These are phyloP conservation scores for Hypericum perforatum DNA, from an alignment of 345 rosid genomes.

Conservation along the genomic window DNA sequence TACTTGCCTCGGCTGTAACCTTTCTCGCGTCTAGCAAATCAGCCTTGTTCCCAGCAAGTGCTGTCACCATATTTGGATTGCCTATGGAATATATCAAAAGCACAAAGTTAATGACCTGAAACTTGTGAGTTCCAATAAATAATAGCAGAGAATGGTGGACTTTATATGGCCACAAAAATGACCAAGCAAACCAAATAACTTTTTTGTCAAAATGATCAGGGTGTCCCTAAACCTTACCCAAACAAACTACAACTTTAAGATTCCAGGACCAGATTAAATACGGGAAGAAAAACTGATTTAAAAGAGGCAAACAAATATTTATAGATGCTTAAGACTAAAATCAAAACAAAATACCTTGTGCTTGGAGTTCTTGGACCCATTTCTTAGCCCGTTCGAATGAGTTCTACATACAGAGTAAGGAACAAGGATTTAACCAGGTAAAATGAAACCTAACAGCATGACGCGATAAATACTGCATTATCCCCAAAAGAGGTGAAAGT, in stretches of 20 bases:
- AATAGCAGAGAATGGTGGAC: no score
- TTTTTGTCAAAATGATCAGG: no score
- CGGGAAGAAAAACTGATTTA: no score
- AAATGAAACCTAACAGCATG: no score
- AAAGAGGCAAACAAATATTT: neutral
- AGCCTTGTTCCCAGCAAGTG: conserved; percentile 89
- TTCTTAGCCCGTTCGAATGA: conserved; percentile 94
- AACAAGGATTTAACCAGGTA: neutral
- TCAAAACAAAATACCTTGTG: conserved; percentile 54
- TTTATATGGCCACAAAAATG: no score
- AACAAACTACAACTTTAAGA: no score
- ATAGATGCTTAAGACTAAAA: conserved; percentile 2
- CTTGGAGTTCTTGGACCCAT: conserved; percentile 96
- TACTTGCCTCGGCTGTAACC: conserved; percentile 65
- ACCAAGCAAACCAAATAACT: no score
- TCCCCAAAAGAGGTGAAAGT: no score
- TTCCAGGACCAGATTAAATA: no score
- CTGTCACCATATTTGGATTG: conserved; percentile 84
- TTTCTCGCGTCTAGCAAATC: conserved; percentile 77
- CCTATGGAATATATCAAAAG: conserved; percentile 30
- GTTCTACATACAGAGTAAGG: conserved; percentile 32
- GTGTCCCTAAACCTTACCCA: no score
- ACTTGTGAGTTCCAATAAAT: no score
- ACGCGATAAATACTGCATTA: no score
- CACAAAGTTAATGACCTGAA: neutral